Evolutionary conservation across 345 rosid species (phyloP).

Genomic region (Sonneratia alba): DNA sequence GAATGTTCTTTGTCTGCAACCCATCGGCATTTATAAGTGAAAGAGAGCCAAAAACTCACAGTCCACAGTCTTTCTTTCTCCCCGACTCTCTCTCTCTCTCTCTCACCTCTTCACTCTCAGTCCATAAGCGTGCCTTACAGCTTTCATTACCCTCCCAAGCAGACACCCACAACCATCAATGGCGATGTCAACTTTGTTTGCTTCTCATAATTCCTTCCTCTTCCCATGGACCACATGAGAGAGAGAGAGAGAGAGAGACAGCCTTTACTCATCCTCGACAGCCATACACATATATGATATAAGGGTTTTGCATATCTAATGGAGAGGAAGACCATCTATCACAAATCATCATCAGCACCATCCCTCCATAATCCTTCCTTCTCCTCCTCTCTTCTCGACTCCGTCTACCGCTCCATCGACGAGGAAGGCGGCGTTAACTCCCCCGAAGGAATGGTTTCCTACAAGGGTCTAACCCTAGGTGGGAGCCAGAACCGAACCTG

Average conservation of each 20-base stretch:
- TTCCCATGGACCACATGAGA: neutral
- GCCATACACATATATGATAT: neutral
- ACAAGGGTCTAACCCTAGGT: neutral
- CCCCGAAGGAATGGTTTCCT: neutral
- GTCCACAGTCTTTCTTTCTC: neutral
- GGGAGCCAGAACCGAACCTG: neutral
- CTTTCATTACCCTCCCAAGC: conserved; percentile 1
- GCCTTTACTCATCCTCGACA: neutral
- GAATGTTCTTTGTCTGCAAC: neutral
- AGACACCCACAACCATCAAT: neutral
- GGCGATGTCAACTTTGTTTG: neutral
- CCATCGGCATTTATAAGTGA: neutral
- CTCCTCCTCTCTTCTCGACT: conserved; percentile 49
- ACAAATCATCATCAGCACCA: neutral
- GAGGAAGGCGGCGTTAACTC: neutral
- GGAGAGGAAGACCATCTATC: conserved; percentile 22
- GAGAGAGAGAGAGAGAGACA: too few relatives aligned
- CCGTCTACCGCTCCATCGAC: conserved; percentile 58
- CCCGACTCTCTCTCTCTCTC: neutral
- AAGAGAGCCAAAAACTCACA: neutral
- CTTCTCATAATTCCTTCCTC: conserved; percentile 2
- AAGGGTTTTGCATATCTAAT: conserved; percentile 17
- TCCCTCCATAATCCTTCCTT: conserved; percentile 47
- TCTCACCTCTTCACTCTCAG: too few relatives aligned
- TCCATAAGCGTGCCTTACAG: neutral